Evolutionary conservation across 163 green algal genomes (phyloP), one percentile per base, ranked within the genome.

Genomic region (Volvox carteri): DNA sequence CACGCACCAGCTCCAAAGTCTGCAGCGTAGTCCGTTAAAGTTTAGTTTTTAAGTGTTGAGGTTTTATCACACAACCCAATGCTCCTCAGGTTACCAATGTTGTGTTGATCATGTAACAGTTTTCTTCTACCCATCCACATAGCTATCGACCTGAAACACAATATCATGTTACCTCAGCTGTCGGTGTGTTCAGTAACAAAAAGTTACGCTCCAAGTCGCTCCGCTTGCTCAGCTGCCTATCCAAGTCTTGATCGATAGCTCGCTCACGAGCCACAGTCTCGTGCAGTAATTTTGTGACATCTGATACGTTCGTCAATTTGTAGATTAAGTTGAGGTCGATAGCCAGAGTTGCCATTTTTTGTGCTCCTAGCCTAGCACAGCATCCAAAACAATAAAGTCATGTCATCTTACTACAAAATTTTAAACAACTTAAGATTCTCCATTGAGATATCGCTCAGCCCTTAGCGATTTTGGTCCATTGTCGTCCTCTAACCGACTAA

Each of bases 181-280:
- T 97, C 3, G 89, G 87, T 4, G 87, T 87, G 35, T 96, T 93
- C 8, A 98, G 88, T 9, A 90, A n/a, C 19, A 95, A 42, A 33
- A 98, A 90, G 33, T 72, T 90, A 6, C 90, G 30, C 81, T 98
- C 94, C 65, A 98, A 68, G 6, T 96, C 90, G 1, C 35, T 86
- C 0, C 95, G 92, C 46, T 92, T 95, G 58, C 65, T 85, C 35
- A 98, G 90, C 78, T 98, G 92, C 72, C 89, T 87, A 86, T 95
- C 89, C 42, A 99, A 90, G 73, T 98, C 96, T 25, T 73, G 79
- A n/a, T 99, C 97, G 21, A 99, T 95, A 7, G 90, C 85, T 0
- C 97, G 83, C 85, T 99, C 97, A 35, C 90, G 92, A 16, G 95
- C 94, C 0, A 97, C 70, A 0, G 94, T 96, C 25, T 98, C 97